Evolutionary conservation across 2,329 filamentous ascomycete genomes (phyloP).

Genomic region (Clarireedia monteithiana): DNA sequence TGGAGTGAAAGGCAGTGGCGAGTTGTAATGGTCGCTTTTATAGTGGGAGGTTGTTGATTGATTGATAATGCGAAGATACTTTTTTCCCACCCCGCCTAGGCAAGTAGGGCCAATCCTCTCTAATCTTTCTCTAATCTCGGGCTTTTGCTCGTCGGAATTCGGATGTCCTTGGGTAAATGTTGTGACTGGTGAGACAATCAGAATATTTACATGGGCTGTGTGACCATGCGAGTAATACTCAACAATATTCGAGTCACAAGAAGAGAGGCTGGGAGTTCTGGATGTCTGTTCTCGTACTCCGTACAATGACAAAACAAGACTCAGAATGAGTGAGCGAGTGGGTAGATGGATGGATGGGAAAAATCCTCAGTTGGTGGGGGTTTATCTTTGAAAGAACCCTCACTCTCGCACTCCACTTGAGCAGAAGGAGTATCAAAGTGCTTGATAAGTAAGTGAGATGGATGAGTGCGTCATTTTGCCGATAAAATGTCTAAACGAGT

Average conservation of each 20-base stretch:
- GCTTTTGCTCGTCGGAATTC: background rate
- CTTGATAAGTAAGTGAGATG: background rate
- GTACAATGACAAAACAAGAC: background rate
- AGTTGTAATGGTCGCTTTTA: background rate
- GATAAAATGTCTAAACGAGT: background rate
- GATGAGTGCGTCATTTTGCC: constrained; percentile 1
- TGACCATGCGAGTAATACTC: background rate
- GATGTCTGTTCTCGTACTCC: background rate
- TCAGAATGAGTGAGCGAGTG: background rate
- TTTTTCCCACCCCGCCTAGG: background rate
- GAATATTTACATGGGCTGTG: background rate
- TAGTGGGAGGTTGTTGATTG: background rate
- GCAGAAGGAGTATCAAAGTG: background rate
- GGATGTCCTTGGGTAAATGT: background rate
- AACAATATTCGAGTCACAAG: background rate
- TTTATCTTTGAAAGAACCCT: background rate
- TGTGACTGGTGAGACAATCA: background rate
- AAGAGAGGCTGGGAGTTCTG: background rate
- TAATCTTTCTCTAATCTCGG: background rate
- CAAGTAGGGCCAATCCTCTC: background rate
- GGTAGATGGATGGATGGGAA: background rate
- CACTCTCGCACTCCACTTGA: background rate
- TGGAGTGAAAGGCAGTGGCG: background rate
- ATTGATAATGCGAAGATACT: background rate
- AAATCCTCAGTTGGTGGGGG: background rate